A percentile compares a stretch with the other conserved stretches of the same genome.
Conservation (phyloP, 495 filamentous ascomycete genomes). For the Podospora fimiseda region DNA sequence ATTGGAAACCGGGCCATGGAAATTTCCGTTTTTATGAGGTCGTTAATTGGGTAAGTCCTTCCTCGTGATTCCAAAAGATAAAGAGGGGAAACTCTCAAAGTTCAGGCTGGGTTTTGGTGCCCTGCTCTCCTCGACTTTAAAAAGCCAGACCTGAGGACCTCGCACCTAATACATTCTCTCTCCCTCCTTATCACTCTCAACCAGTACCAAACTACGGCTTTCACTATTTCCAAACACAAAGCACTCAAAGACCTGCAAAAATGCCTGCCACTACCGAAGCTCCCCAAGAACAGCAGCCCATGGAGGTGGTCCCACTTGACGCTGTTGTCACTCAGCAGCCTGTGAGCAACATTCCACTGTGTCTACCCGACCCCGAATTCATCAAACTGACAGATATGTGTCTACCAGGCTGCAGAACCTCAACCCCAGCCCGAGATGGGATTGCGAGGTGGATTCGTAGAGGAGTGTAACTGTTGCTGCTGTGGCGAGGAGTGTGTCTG, state of each 20-base stretch:
- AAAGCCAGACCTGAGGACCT: too few relatives aligned
- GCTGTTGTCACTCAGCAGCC: conserved; percentile 22
- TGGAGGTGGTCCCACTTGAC: conserved; percentile 20
- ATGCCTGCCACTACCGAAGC: conserved; percentile 20
- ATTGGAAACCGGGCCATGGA: too few relatives aligned
- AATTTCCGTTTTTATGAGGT: too few relatives aligned
- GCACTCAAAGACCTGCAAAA: not conserved
- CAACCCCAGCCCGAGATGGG: conserved; percentile 28
- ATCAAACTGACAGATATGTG: not conserved
- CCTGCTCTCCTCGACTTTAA: too few relatives aligned
- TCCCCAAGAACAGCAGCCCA: conserved; percentile 24
- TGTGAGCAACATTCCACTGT: conserved; percentile 8
- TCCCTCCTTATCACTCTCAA: too few relatives aligned
- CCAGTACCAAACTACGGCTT: too few relatives aligned
- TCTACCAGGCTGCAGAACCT: conserved; percentile 16
- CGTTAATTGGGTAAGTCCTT: too few relatives aligned
- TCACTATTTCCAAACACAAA: too few relatives aligned
- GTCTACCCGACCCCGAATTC: not conserved
- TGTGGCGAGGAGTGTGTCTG: conserved; percentile 22
- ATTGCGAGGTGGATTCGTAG: conserved; percentile 26
- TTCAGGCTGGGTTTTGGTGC: too few relatives aligned
- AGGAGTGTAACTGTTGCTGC: conserved; percentile 28
- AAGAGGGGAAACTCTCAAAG: too few relatives aligned
- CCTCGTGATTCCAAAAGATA: too few relatives aligned
- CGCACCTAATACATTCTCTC: too few relatives aligned